Conservation (phyloP, 768 basidiomycete species). For the Termitomyces sp. region DNA sequence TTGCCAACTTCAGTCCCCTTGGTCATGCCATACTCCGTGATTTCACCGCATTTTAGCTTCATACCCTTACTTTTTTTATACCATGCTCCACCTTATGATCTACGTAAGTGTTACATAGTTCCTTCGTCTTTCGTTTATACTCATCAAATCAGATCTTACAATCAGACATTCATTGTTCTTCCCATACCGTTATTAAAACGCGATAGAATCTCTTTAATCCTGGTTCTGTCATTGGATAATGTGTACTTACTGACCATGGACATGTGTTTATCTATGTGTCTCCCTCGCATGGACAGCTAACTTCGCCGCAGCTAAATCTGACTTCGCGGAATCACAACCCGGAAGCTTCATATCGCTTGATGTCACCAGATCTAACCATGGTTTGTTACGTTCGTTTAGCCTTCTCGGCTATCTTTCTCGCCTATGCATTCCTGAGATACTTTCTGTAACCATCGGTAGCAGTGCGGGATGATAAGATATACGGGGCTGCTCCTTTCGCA, state of each 20-base stretch:
- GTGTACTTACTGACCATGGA: slow-evolving; percentile 18
- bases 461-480: slow-evolving; percentile 6
- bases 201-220: slow-evolving; percentile 23
- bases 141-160: slow-evolving; percentile 1
- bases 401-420: slow-evolving; percentile 1
- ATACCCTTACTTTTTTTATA: slow-evolving; percentile 34
- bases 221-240: slow-evolving; percentile 30
- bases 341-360: background rate
- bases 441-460: slow-evolving; percentile 1
- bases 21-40: background rate
- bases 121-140: background rate
- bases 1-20: slow-evolving; percentile 1
- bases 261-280: slow-evolving; percentile 1
- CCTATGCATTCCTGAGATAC: background rate
- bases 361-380: slow-evolving; percentile 11
- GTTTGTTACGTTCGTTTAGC: slow-evolving; percentile 3
- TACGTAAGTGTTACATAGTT: slow-evolving; percentile 5
- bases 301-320: background rate
- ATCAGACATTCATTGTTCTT: slow-evolving; percentile 8
- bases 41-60: slow-evolving; percentile 10
- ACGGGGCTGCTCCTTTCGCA: slow-evolving; percentile 8
- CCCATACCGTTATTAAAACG: slow-evolving; percentile 6
- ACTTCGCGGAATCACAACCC: background rate
- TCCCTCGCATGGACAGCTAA: background rate
- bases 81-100: slow-evolving; percentile 23